Evolutionary conservation across 176 grass and related monocot species (phyloP), one percentile per base, ranked within the genome.

Genomic region (Rhipidocladum racemiflorum): DNA sequence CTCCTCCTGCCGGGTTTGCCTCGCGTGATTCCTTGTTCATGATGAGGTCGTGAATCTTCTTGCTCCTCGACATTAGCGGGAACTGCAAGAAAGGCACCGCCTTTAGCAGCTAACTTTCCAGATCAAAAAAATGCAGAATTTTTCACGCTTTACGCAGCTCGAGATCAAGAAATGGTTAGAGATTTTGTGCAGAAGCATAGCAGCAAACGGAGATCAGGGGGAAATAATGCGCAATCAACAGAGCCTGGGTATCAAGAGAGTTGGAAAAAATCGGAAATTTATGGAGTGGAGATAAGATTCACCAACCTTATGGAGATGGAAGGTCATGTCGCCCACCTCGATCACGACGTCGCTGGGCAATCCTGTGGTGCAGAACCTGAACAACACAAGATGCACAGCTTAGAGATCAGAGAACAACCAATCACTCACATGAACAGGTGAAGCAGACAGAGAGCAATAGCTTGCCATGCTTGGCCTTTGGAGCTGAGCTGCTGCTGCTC

Each of bases 361-460:
- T 13, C 93, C 97, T 18, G 96, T 99, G 73, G 96, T 99, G 89
- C 96, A 99, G 83, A 99, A 99, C 95, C 95, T 97, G 82, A 20
- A 48, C 18, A 74, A 27, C 73, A 82, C 56, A 53, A 36, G 5
- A 21, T n/a, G 17, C 60, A 21, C 61, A 75, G 17, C 60, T 77
- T n/a, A 49, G 83, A 85, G 83, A 83, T 72, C 65, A 53, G 30
- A 24, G 7, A 28, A 34, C 65, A 76, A 17, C 55, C 23, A 87
- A 75, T 39, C 40, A 24, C 42, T n/a, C 65, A 15, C 13, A 34
- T n/a, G 43, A 65, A 83, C 35, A 4, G 51, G 10, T 9, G 54
- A 72, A 73, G 17, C 9, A 49, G 16, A 72, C 28, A 64, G 1
- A 34, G 40, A 32, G 38, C 74, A 73, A 28, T 56, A 29, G 73